A percentile compares a stretch with the other conserved stretches of the same genome.
These are phyloP conservation scores for Salvia splendens DNA, from an alignment of 257 asterid genomes.

Conservation along the genomic window DNA sequence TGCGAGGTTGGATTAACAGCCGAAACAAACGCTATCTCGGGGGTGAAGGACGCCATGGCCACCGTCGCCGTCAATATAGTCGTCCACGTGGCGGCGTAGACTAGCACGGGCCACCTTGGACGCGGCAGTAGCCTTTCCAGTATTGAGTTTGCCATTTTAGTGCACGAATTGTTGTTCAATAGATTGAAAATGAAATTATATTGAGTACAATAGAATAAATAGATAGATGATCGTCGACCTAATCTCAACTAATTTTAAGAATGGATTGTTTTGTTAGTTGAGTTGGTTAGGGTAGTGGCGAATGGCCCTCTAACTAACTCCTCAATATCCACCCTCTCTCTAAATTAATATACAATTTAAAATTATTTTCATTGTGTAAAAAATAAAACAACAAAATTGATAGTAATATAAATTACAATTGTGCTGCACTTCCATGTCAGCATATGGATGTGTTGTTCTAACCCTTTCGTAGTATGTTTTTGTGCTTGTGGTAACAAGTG, in stretches of 20 bases:
- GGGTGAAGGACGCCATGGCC: slow-evolving; percentile 73
- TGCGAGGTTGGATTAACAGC: slow-evolving; percentile 51
- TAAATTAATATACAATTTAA: too few species aligned
- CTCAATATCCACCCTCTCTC: slow-evolving; percentile 5
- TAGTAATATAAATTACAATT: too few species aligned
- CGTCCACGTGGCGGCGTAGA: slow-evolving; percentile 81
- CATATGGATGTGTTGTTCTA: too few species aligned
- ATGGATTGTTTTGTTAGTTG: slow-evolving; percentile 30
- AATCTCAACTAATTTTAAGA: slow-evolving; percentile 51
- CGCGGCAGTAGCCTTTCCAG: slow-evolving; percentile 34
- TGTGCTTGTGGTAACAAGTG: too few species aligned
- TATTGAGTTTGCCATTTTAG: slow-evolving; percentile 38
- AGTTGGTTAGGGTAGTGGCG: slow-evolving; percentile 37
- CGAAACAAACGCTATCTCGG: slow-evolving; percentile 84
- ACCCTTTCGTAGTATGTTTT: too few species aligned
- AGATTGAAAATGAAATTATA: background rate
- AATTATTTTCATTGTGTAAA: too few species aligned
- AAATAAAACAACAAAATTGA: too few species aligned
- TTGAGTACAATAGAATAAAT: slow-evolving; percentile 14
- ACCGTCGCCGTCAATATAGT: slow-evolving; percentile 59
- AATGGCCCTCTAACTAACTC: slow-evolving; percentile 37
- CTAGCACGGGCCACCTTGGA: slow-evolving; percentile 54
- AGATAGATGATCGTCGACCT: slow-evolving; percentile 34
- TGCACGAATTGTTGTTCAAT: too few species aligned
- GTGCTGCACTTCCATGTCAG: too few species aligned